A percentile compares a stretch with the other conserved stretches of the same genome.
Conservation (phyloP, 805 yeast genomes). For the Myxozyma melibiosi region DNA sequence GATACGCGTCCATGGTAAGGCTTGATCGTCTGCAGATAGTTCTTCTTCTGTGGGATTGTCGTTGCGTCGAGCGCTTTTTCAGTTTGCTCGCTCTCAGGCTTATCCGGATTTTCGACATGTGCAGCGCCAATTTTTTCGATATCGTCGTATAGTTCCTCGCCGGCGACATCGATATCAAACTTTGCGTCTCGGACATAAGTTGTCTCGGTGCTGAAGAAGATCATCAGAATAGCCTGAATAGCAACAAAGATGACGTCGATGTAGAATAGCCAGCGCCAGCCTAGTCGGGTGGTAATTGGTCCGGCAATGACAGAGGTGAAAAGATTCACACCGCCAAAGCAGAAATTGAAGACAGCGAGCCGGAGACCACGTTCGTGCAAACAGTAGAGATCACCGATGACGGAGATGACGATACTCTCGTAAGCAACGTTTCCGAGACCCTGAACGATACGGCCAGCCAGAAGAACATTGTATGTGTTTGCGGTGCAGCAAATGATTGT, state of each 20-base stretch:
- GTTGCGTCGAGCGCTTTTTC: background rate
- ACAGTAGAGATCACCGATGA: slow-evolving; percentile 53
- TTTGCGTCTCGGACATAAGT: background rate
- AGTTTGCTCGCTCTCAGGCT: too few species aligned
- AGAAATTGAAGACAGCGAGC: slow-evolving; percentile 54
- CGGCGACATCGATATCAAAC: background rate
- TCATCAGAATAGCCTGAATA: background rate
- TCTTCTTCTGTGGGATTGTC: background rate
- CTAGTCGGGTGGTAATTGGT: slow-evolving; percentile 52
- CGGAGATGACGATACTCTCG: slow-evolving; percentile 53
- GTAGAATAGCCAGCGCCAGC: slow-evolving; percentile 43
- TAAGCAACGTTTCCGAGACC: slow-evolving; percentile 40
- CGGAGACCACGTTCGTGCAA: slow-evolving; percentile 54
- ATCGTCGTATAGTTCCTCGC: slow-evolving; percentile 2
- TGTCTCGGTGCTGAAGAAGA: slow-evolving; percentile 1
- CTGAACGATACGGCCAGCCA: slow-evolving; percentile 36
- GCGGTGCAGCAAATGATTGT: slow-evolving; percentile 1
- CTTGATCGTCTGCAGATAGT: background rate
- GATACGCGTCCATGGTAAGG: background rate
- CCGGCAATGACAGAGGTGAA: slow-evolving; percentile 64
- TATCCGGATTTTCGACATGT: too few species aligned
- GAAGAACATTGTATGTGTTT: background rate
- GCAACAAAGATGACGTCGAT: background rate
- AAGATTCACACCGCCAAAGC: slow-evolving; percentile 56
- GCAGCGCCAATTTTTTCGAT: background rate